Evolutionary conservation across 768 basidiomycete genomes (phyloP), one percentile per base, ranked within the genome.

Genomic region (Artomyces pyxidatus): DNA sequence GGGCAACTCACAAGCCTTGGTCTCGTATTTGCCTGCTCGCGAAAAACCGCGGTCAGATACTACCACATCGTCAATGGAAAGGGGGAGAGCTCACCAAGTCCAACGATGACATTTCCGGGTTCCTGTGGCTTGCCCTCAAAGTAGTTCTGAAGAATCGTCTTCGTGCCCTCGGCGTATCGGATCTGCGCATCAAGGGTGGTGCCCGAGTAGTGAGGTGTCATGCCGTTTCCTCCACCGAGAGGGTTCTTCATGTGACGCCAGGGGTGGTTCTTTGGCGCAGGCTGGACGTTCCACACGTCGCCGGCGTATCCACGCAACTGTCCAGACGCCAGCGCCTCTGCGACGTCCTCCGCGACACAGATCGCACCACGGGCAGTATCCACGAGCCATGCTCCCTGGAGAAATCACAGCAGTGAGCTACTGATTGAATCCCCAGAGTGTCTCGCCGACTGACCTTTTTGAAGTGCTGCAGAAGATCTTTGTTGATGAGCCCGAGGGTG

Each of bases 321-420:
- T 7, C 73, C 72, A 21, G 59, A 64, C 51, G 68, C 58, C 30
- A 74, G 47, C 7, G 73, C 73, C 6, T 65, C 67, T 3, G 61
- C 61, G 47, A 73, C 66, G 25, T 66, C 71, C 23, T 70, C 59
- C 2, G 59, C 58, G 17, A 66, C 65, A 55, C 67, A 69, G 45
- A 75, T 69, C n/a, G 73, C 73, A 12, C 73, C 72, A 41, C 70
- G 67, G 22, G 69, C 68, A 5, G 69, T 71, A 66, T 75, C 74
- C 58, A 75, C 71, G 43, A 73, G 62, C 69, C 69, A 71, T 6
- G 72, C 55, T 14, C 44, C 51, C 48, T 49, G 19, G 16, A n/a
- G 39, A 10, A 30, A 22, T 29, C 22, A 37, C 3, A 37, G 9
- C 6, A 29, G n/a, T 26, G 16, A 22, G 19, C 8, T 1, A 27